Conservation (phyloP, 495 filamentous ascomycete species). For the Coniosporium apollinis region DNA sequence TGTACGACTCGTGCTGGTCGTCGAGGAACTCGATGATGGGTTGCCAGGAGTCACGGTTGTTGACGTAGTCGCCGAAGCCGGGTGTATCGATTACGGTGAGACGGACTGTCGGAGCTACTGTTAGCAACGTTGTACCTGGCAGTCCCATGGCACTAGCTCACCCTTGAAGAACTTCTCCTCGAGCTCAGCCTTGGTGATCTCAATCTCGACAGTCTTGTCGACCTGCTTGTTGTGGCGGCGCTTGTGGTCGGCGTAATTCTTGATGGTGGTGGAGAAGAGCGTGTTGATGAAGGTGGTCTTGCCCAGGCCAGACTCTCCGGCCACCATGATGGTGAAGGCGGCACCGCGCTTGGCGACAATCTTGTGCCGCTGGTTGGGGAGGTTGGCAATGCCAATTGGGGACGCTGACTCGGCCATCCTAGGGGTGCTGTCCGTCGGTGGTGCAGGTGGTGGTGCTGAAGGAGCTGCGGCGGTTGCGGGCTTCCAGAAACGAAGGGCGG, state of each 20-base stretch:
- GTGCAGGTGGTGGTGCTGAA: no score
- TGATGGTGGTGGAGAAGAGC: conserved; percentile 98
- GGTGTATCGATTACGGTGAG: conserved; percentile 97
- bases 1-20: conserved; percentile 99
- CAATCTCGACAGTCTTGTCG: conserved; percentile 98
- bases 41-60: conserved; percentile 99
- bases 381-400: conserved; percentile 98
- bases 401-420: conserved; percentile 68
- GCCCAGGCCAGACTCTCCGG: conserved; percentile 94
- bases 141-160: conserved; percentile 23
- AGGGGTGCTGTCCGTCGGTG: no score
- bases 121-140: conserved; percentile 12
- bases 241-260: conserved; percentile 99
- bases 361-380: conserved; percentile 56
- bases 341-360: conserved; percentile 98
- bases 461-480: no score
- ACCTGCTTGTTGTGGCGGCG: conserved; percentile 96
- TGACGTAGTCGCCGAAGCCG: conserved; percentile 98
- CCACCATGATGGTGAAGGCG: conserved; percentile 98
- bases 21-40: conserved; percentile 99
- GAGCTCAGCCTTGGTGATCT: conserved; percentile 97
- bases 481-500: no score
- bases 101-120: conserved; percentile 47
- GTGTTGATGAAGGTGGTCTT: conserved; percentile 99
- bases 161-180: conserved; percentile 99